Evolutionary conservation across 2,329 filamentous ascomycete species (phyloP), one percentile per base, ranked within the genome.

Genomic region (Colletotrichum plurivorum): DNA sequence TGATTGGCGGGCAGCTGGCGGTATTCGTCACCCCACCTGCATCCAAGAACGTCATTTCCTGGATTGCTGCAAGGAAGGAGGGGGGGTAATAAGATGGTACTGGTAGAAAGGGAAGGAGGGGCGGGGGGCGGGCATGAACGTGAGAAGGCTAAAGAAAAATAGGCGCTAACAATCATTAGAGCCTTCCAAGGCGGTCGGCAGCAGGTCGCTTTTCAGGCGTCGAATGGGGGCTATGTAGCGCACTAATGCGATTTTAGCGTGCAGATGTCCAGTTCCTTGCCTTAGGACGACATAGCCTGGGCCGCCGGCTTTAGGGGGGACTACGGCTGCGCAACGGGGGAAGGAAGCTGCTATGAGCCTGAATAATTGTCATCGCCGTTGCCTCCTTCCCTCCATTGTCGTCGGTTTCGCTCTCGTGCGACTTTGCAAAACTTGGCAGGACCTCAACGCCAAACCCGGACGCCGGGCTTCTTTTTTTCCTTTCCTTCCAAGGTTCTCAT

Each of bases 11-110:
- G 4, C n/a, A n/a, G n/a, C 36, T 13, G 16, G 31, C 49, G 25
- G 49, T 6, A 51, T 65, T 58, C 48, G 60, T 56, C 66, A 61
- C 41, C 61, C 66, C 61, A 53, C 63, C 45, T 54, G 43, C 53
- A 52, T 57, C 41, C 63, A 67, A 16, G 55, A 56, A 71, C 69
- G 69, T 71, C 69, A 71, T 69, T 69, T 41, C 43, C 48, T 45
- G 58, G 13, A 54, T 68, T 70, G 31, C 57, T 59, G 59, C 55
- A 69, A 55, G 69, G 59, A 69, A 69, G 54, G 36, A 49, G 27
- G 16, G 60, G 55, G 22, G 22, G 22, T 25, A 25, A 25, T 25
- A 25, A 25, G 22, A 4, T 25, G 22, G 22, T 25, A 25, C 4
- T 25, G 22, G 22, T 25, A 5, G 31, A 36, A 36, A 36, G 31